Conservation (phyloP, 1,284 basidiomycete species). For the Ustilago hordei region DNA sequence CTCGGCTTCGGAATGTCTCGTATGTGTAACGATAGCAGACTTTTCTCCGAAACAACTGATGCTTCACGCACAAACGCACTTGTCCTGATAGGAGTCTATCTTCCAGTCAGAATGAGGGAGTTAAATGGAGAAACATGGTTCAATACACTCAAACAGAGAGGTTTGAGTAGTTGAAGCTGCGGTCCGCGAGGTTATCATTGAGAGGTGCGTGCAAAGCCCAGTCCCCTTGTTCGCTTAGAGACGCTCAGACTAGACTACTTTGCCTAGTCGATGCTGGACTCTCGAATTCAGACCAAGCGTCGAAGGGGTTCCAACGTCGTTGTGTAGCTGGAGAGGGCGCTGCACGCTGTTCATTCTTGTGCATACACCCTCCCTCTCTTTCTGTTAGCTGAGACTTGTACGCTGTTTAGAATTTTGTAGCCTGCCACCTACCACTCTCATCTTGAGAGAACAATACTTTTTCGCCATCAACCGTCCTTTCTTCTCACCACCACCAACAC, state of each 20-base stretch:
- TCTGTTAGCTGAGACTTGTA: neutral
- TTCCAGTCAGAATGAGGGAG: neutral
- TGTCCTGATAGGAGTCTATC: neutral
- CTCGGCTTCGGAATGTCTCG: constrained; percentile 8
- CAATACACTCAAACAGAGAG: neutral
- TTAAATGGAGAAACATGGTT: neutral
- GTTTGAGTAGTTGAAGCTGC: neutral
- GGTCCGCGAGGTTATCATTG: neutral
- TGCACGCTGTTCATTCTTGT: neutral
- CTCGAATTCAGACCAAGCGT: neutral
- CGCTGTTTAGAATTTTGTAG: neutral
- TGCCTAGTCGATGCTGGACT: neutral
- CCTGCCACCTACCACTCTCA: neutral
- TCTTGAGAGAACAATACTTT: neutral
- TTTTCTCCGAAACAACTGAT: constrained; percentile 1
- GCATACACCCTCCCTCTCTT: neutral
- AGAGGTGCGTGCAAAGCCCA: neutral
- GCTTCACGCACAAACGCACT: constrained; percentile 1
- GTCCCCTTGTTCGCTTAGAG: neutral
- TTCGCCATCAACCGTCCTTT: neutral
- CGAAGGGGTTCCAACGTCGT: neutral
- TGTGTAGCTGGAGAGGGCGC: neutral
- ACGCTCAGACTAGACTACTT: neutral
- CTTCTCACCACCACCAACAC: constrained; percentile 6
- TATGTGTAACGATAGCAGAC: neutral